Conservation (phyloP, 371 early-diverging fungal genomes). For the Mortierella sp. region DNA sequence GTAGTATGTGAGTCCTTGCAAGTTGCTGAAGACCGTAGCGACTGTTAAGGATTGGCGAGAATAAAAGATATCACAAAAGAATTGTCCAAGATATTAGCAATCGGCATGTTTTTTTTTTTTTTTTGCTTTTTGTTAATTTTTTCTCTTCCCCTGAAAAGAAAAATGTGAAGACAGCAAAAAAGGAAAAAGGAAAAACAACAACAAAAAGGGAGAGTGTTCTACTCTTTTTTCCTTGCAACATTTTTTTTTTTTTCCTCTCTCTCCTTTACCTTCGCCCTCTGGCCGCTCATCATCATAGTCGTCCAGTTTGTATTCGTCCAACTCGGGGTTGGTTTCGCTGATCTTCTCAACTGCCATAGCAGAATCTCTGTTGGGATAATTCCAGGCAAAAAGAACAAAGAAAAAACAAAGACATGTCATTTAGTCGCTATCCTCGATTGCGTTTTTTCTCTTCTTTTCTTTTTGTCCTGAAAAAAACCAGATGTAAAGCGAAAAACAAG, state of each 20-base stretch:
- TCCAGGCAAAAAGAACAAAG: not conserved
- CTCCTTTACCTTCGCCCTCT: constrained; percentile 46
- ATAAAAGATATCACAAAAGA: too few species aligned
- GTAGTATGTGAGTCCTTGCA: constrained; percentile 84
- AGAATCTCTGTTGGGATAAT: constrained; percentile 10
- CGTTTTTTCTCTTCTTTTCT: not conserved
- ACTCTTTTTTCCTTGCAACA: not conserved
- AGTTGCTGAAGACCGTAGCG: constrained; percentile 70
- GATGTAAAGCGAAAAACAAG: too few species aligned
- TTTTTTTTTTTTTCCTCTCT: not conserved
- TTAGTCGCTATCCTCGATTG: too few species aligned
- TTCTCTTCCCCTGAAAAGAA: not conserved
- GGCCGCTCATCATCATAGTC: constrained; percentile 70
- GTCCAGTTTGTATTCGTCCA: constrained; percentile 82
- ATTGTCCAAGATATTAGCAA: constrained; percentile 45
- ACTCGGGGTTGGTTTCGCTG: constrained; percentile 63
- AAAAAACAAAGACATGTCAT: not conserved
- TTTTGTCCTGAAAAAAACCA: too few species aligned
- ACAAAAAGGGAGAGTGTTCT: too few species aligned
- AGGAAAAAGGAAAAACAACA: constrained; percentile 4
- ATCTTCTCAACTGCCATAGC: constrained; percentile 40
- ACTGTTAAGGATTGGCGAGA: constrained; percentile 27
- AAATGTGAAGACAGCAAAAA: constrained; percentile 1
- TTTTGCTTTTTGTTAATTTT: too few species aligned
- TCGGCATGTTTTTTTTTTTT: too few species aligned